Evolutionary conservation across 2,329 filamentous ascomycete genomes (phyloP), one percentile per base, ranked within the genome.

Genomic region (Penicillium sp.): DNA sequence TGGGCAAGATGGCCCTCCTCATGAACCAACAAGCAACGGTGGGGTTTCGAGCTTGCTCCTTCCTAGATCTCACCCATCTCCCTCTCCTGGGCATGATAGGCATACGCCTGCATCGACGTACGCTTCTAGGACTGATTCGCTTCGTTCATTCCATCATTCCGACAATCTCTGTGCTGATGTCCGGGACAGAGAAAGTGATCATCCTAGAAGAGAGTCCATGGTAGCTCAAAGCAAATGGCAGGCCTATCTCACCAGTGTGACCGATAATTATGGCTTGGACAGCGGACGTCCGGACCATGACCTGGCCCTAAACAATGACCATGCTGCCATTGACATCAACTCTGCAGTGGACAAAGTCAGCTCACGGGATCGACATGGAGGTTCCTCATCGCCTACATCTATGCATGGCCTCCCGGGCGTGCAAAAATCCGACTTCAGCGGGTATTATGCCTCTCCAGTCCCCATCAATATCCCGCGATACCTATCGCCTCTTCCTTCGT

Each of bases 361-460:
- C 53, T 63, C 60, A 6, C 65, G 67, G 12, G 58, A 56, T 17
- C 53, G 62, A 12, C 63, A 59, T 33, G 56, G 60, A 5, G 56
- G 62, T 8, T 28, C 33, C 10, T 42, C 61, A 13, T 65, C 56
- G 12, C 62, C 51, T 4, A 56, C 44, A 22, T 37, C 33, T 15
- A 54, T 51, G 4, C 60, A 58, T 26, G 38, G 59, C 13, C 19
- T 47, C 10, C 56, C 60, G 4, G 47, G 45, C 37, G 63, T 38
- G 30, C 57, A 60, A 17, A 82, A 82, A 35, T 60, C 69, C 10
- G 84, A 83, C 8, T 86, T 87, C 64, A 84, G 84, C 44, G 87
- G 87, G 1, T 93, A 93, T 70, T 93, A 93, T 76, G 83, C 84
- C 13, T 85, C 85, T 38, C 88, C 89, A 0, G 88, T 93, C 0